Evolutionary conservation across 768 basidiomycete genomes (phyloP).

Genomic region (Phanerochaete sordida): DNA sequence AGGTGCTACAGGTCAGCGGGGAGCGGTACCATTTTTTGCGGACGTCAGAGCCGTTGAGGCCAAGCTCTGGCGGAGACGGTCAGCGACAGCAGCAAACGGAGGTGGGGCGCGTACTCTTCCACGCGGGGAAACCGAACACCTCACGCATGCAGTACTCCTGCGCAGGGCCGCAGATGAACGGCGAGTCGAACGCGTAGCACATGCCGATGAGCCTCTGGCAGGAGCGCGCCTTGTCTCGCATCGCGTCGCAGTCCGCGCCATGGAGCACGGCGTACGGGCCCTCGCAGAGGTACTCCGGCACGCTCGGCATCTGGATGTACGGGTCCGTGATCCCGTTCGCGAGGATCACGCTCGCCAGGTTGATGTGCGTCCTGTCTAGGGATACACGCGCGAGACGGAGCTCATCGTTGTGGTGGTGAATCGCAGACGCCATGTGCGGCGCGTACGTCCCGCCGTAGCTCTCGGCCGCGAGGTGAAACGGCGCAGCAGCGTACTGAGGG

Average conservation of each 20-base stretch:
- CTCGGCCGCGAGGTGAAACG: constrained; percentile 81
- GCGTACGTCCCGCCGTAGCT: constrained; percentile 56
- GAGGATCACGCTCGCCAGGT: constrained; percentile 79
- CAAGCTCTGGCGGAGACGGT: too few species aligned
- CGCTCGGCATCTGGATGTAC: constrained; percentile 69
- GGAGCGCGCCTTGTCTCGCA: constrained; percentile 43
- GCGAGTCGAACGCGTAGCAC: background rate
- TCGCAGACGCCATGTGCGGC: constrained; percentile 86
- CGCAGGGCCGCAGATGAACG: too few species aligned
- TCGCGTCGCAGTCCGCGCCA: constrained; percentile 40
- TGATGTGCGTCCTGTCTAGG: constrained; percentile 58
- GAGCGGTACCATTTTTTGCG: too few species aligned
- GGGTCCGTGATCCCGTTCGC: constrained; percentile 89
- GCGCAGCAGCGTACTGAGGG: constrained; percentile 62
- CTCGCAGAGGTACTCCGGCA: constrained; percentile 81
- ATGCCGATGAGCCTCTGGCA: constrained; percentile 27
- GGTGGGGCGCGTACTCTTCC: too few species aligned
- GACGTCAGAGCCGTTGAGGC: too few species aligned
- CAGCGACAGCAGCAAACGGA: too few species aligned
- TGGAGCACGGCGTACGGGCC: constrained; percentile 78
- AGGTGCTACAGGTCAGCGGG: too few species aligned
- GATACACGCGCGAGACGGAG: constrained; percentile 37
- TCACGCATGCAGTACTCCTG: too few species aligned
- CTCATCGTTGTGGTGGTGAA: constrained; percentile 64
- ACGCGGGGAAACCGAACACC: too few species aligned